Base-by-base conservation (phyloP, 2,329 filamentous ascomycete species). In the Penicillium freii region DNA sequence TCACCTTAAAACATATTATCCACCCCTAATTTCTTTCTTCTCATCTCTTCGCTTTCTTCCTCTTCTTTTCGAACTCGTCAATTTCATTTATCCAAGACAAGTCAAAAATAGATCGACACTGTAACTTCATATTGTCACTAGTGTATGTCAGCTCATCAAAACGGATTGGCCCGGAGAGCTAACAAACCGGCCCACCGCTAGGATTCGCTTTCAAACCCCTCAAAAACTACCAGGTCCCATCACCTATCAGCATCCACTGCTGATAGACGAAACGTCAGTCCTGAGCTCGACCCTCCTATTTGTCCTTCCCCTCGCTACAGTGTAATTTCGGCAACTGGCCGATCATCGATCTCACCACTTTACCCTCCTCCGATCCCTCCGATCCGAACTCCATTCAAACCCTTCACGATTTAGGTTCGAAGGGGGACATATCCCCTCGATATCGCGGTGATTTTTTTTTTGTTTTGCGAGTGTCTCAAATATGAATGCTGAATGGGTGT, bases 401-500 rank as follows among this genome's bases (percentile, higher is more conserved):
- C 19, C 19, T 49, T 51, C 36, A 39, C 25, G 39, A 23, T 56
- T 46, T 52, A 56, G 61, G 40, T 52, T 57, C 50, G 44, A 54
- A 38, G 53, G 58, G 61, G 60, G 56, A 53, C 56, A 40, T 29
- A 8, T 55, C 62, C 43, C 57, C 54, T 57, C 60, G 57, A 52
- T 49, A 57, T 59, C 27, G 31, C 5, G 5, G 15, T 13, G 5
- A 15, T 5, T 33, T 34, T 8, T 34, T 31, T 34, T 17, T 36
- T 19, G n/a, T 44, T 60, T 54, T 58, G 57, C 56, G 47, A 58
- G 57, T 54, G 46, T 61, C 65, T 68, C 60, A 65, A 72, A 72
- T 67, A 75, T 75, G 73, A 57, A 70, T 71, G 66, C 61, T 68
- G 65, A 65, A 69, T 67, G 62, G 69, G 71, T 67, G 69, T 67